These are phyloP conservation scores for Exophiala xenobiotica DNA, from an alignment of 2,329 filamentous ascomycete genomes.

Conservation along the genomic window DNA sequence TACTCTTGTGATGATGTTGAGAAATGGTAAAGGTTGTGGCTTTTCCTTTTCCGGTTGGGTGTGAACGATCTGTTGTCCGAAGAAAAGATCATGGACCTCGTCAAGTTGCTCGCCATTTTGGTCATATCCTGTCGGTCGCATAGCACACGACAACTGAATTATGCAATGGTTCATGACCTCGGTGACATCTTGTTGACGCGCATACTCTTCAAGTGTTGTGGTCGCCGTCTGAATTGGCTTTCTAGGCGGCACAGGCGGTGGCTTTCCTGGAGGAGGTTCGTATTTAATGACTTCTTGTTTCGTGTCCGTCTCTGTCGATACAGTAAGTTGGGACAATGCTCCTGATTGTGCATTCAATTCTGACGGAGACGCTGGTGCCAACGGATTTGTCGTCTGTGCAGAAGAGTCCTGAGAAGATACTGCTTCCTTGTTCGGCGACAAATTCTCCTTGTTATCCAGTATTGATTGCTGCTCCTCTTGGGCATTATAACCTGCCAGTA, in stretches of 20 bases:
- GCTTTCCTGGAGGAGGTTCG: constrained; percentile 38
- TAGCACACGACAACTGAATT: constrained; percentile 85
- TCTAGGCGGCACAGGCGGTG: constrained; percentile 61
- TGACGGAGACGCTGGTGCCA: constrained; percentile 29
- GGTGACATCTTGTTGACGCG: constrained; percentile 88
- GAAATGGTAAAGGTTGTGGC: constrained; percentile 50
- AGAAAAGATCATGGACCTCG: constrained; percentile 66
- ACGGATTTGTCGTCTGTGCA: constrained; percentile 34
- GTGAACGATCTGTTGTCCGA: constrained; percentile 39
- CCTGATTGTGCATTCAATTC: constrained; percentile 30
- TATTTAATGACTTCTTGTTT: constrained; percentile 22
- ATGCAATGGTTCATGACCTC: constrained; percentile 94
- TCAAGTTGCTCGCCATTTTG: constrained; percentile 76
- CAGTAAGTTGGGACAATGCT: constrained; percentile 20
- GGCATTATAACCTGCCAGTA: constrained; percentile 40
- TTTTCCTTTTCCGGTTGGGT: constrained; percentile 27
- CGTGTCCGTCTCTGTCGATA: constrained; percentile 7
- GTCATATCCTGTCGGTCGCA: constrained; percentile 67
- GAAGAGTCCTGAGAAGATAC: constrained; percentile 16
- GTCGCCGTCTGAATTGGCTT: constrained; percentile 23
- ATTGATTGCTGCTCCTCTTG: constrained; percentile 28
- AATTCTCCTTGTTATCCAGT: constrained; percentile 43
- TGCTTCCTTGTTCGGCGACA: constrained; percentile 29
- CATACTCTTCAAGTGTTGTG: constrained; percentile 48
- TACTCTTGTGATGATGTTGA: constrained; percentile 58